A percentile compares a stretch with the other conserved stretches of the same genome.
phyloP scores from a whole-genome alignment of 2,329 filamentous ascomycete genomes.

The Lachnellula cervina region DNA sequence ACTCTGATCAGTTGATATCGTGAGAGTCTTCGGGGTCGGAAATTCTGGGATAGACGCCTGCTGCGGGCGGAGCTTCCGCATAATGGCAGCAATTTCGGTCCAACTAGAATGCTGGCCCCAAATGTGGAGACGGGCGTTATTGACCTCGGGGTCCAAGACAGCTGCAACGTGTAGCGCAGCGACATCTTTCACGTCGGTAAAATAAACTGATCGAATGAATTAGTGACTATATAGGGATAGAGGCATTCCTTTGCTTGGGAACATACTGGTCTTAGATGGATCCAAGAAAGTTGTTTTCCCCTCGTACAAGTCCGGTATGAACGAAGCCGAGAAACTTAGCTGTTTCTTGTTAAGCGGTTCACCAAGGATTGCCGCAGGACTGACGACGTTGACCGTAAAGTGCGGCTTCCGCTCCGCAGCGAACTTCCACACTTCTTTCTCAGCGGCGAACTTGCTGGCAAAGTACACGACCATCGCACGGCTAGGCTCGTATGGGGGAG shows the following conservation, averaged over 20 bases:
- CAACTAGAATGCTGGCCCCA: conserved; percentile 21
- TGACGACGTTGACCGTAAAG: conserved; percentile 27
- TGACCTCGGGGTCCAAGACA: conserved; percentile 24
- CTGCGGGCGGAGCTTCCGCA: conserved; percentile 20
- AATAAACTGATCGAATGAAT: background rate
- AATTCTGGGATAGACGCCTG: conserved; percentile 18
- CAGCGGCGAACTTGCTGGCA: conserved; percentile 37
- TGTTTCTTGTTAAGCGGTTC: background rate
- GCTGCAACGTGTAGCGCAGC: conserved; percentile 28
- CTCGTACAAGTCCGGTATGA: background rate
- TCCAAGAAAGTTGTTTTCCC: background rate
- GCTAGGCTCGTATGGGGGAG: conserved; percentile 29
- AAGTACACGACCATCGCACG: conserved; percentile 29
- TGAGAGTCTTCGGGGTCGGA: conserved; percentile 7
- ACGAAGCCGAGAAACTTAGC: background rate
- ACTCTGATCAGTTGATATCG: conserved; percentile 9
- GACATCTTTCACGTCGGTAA: conserved; percentile 25
- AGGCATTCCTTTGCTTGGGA: no score
- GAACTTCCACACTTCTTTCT: conserved; percentile 38
- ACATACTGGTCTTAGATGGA: background rate
- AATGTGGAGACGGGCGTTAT: conserved; percentile 19
- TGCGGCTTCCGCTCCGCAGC: conserved; percentile 29
- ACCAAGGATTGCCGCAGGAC: conserved; percentile 17
- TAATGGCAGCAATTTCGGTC: conserved; percentile 24
- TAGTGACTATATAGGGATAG: no score